Evolutionary conservation across 306 rosid species (phyloP), one percentile per base, ranked within the genome.

Genomic region (Cicer judaicum): DNA sequence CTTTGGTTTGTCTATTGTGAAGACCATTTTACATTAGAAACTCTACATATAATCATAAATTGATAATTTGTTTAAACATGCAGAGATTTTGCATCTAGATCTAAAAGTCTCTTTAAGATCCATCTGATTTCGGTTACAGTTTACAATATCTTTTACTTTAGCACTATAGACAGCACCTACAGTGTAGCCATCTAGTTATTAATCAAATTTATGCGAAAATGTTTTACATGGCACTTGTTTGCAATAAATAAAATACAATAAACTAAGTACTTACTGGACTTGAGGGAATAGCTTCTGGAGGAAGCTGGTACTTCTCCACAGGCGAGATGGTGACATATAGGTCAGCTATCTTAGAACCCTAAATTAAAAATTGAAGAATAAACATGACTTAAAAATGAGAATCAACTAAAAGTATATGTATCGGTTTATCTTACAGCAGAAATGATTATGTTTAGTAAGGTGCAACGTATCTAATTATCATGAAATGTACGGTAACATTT

Each of bases 291-390:
- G 87, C 92, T 34, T 87, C 91, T 18, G 96, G 96, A 7, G 98
- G 98, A 64, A 91, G 88, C 77, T 72, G 84, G 72, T 91, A 91
- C 81, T 88, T 78, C 78, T 93, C 92, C 63, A 78, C 90, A 15
- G 85, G 87, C 39, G 87, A 68, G 75, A 91, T 86, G 41, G 84
- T 80, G 66, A 93, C 91, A 67, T 82, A 71, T 40, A 83, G 85
- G 70, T 86, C 87, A 12, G 65, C 94, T 64, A 91, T 81, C 70
- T 80, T 81, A 63, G 94, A 89, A 66, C 96, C 98, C 98, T 91
- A 81, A 7, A 10, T 36, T 19, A 63, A 54, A 64, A 69, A 50
- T 39, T 0, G 66, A 78, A 54, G 18, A 67, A 64, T 48, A 71
- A 21, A 46, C 16, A 63, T 12, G n/a, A 52, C 8, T 70, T 64